Percentiles rank a stretch among this genome's conserved stretches.
These are phyloP conservation scores for Fonsecaea nubica DNA, from an alignment of 2,329 filamentous ascomycete genomes.

Conservation along the genomic window DNA sequence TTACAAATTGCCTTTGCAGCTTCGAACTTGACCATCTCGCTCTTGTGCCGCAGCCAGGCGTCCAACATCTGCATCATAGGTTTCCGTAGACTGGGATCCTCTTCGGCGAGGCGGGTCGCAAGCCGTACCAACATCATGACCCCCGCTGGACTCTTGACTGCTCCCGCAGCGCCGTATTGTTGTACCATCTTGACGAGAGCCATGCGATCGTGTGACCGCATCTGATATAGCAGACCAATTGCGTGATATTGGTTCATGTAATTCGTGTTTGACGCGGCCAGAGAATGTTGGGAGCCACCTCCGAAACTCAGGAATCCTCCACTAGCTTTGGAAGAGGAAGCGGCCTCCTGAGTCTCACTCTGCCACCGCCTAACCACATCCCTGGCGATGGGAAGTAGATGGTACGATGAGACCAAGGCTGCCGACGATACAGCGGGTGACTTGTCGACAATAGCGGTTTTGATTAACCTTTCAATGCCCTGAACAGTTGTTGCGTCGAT, in stretches of 20 bases:
- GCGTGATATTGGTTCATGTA: constrained; percentile 99
- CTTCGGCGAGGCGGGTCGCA: constrained; percentile 91
- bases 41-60: constrained; percentile 97
- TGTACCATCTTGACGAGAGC: constrained; percentile 99
- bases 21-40: constrained; percentile 99
- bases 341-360: constrained; percentile 96
- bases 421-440: constrained; percentile 96
- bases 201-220: constrained; percentile 97
- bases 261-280: constrained; percentile 78
- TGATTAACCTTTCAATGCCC: constrained; percentile 97
- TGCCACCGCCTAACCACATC: constrained; percentile 98
- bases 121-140: constrained; percentile 90
- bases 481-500: constrained; percentile 97
- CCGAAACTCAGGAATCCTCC: constrained; percentile 92
- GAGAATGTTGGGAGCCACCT: constrained; percentile 74
- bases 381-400: constrained; percentile 92
- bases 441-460: constrained; percentile 99
- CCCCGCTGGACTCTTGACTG: constrained; percentile 92
- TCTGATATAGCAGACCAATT: constrained; percentile 95
- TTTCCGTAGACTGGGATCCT: constrained; percentile 85
- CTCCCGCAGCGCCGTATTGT: constrained; percentile 89
- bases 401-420: constrained; percentile 94
- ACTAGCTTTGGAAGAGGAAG: constrained; percentile 85
- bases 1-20: constrained; percentile 98
- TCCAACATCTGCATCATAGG: constrained; percentile 98